These are phyloP conservation scores for Kodamaea jinghongensis DNA, from an alignment of 805 yeast genomes.

Conservation along the genomic window DNA sequence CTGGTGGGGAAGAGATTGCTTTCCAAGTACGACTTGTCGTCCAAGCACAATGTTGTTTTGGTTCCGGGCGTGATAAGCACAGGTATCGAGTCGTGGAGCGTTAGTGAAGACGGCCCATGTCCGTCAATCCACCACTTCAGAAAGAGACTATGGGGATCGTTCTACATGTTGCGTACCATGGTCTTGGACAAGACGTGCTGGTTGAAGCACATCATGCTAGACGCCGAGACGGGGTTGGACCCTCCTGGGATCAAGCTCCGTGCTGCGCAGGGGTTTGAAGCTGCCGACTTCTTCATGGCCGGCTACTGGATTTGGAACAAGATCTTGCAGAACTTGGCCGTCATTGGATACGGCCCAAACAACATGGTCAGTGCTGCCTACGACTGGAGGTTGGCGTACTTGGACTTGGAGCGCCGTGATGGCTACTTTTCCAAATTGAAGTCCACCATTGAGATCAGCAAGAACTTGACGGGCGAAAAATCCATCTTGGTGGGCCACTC, in stretches of 20 bases:
- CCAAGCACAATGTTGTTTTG: constrained; percentile 79
- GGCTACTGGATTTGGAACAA: constrained; percentile 99
- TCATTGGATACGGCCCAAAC: constrained; percentile 89
- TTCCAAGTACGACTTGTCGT: constrained; percentile 46
- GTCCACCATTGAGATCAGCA: constrained; percentile 62
- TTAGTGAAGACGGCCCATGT: constrained; percentile 66
- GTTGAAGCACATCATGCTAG: constrained; percentile 88
- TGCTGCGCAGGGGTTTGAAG: constrained; percentile 95
- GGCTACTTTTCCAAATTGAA: constrained; percentile 79
- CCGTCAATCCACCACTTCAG: constrained; percentile 83
- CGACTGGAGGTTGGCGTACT: constrained; percentile 92
- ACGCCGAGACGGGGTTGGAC: constrained; percentile 88
- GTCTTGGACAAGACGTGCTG: constrained; percentile 88
- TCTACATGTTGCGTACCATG: constrained; percentile 92
- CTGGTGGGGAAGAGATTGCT: constrained; percentile 75
- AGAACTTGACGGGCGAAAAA: constrained; percentile 56
- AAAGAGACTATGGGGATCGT: constrained; percentile 94
- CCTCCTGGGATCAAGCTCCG: constrained; percentile 79
- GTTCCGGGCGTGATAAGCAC: constrained; percentile 97
- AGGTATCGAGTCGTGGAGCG: constrained; percentile 92
- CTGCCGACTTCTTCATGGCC: constrained; percentile 93
- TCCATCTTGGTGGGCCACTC: constrained; percentile 86
- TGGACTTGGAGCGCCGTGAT: constrained; percentile 86
- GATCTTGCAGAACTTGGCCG: constrained; percentile 89
- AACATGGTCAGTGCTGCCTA: constrained; percentile 89